phyloP scores from a whole-genome alignment of 345 rosid species.

The Arabidopsis suecica region DNA sequence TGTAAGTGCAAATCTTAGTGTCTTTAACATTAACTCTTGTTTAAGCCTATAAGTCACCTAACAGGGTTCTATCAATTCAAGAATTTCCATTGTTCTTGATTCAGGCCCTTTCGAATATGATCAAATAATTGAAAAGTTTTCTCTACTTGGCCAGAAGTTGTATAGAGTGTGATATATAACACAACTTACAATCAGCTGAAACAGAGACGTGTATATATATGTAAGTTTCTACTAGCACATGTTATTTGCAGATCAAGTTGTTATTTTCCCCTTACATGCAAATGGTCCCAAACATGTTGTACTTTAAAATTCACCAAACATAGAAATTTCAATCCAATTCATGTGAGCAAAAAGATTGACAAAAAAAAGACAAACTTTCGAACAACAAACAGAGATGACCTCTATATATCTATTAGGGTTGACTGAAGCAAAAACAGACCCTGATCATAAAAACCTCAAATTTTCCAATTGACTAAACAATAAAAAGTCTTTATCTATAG shows the following conservation, averaged over 20 bases:
- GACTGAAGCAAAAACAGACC: background rate
- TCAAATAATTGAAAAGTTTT: no score
- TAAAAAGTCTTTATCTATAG: background rate
- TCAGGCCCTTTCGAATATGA: background rate
- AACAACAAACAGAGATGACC: background rate
- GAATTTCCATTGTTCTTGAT: background rate
- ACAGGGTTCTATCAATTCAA: background rate
- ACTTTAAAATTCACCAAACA: constrained; percentile 29
- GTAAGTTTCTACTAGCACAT: constrained; percentile 11
- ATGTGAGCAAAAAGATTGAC: background rate
- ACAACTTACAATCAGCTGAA: constrained; percentile 5
- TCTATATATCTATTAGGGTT: background rate
- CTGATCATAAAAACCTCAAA: background rate
- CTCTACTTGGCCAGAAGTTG: background rate
- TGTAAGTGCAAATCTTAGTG: background rate
- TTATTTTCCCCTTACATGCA: background rate
- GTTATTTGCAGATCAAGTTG: constrained; percentile 10
- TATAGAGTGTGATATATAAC: background rate
- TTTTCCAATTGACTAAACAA: background rate
- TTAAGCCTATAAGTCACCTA: constrained; percentile 1
- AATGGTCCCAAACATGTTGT: constrained; percentile 33
- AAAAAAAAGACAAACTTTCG: constrained; percentile 1
- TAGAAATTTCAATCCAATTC: background rate
- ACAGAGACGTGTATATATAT: background rate
- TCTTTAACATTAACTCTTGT: background rate